Base-by-base conservation (phyloP, 2,329 filamentous ascomycete genomes). In the Lachnellula arida region DNA sequence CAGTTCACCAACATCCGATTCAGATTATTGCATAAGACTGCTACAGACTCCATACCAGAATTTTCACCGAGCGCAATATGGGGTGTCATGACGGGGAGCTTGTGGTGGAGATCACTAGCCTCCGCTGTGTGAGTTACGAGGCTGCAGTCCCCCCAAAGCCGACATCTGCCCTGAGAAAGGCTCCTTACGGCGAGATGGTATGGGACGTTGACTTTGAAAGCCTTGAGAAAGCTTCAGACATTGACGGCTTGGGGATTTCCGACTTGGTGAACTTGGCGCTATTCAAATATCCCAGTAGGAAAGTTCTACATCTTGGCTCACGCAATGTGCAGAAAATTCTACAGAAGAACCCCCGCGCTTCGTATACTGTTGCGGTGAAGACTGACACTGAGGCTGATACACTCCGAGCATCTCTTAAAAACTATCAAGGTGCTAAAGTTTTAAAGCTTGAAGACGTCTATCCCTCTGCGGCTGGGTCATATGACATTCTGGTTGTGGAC, bases 101-200 rank as follows among this genome's bases (percentile, higher is more conserved):
- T 15, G 54, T 70, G 12, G 54, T 70, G 61, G 62, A 69, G 23
- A 67, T 70, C n/a, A 35, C 19, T 23, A 65, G 65, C 43, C 37
- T 70, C 22, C 62, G 65, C n/a, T 49, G 55, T 22, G 59, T 57
- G 4, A 46, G 25, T 8, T 70, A 71, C 51, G 70, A 71, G 47
- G 69, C 67, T 11, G 68, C 65, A 2, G 63, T 71, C 8, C 65
- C 68, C 1, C 66, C 67, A 49, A 63, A 61, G 49, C 52, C 1
- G 57, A 59, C 17, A 47, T 44, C 22, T 4, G 53, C 57, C 3
- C 47, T 64, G 7, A 44, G 56, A 48, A 52, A 58, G 12, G 58
- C 57, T 9, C 61, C 65, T 2, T 69, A 68, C 47, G 64, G 64
- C 2, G 34, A 37, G 34, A 15, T 37, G 9, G 34, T 15, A 11